Evolutionary conservation across 306 rosid species (phyloP).

Genomic region (Argentina anserina): DNA sequence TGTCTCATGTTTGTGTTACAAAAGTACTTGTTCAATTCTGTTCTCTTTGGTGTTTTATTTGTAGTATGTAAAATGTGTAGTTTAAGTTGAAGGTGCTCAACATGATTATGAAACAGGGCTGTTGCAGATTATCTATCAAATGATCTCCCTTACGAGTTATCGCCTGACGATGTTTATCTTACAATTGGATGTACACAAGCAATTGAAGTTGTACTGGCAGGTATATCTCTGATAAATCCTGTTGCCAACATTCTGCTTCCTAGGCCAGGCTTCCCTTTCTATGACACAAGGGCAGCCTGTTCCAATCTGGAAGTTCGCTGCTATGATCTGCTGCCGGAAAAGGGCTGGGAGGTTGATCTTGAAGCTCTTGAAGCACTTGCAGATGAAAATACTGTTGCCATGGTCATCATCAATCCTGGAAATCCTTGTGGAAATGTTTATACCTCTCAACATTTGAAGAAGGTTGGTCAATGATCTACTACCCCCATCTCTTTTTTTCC

Average conservation of each 20-base stretch:
- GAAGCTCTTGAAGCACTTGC: slow-evolving; percentile 24
- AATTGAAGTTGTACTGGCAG: slow-evolving; percentile 15
- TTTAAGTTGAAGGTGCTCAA: background rate
- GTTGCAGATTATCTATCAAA: slow-evolving; percentile 32
- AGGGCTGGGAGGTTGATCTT: slow-evolving; percentile 33
- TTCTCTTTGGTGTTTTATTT: background rate
- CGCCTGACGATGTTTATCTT: slow-evolving; percentile 21
- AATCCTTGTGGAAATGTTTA: slow-evolving; percentile 39
- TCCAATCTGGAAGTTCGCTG: slow-evolving; percentile 25
- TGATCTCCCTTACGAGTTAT: slow-evolving; percentile 26
- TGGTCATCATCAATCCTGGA: slow-evolving; percentile 36
- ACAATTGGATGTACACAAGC: slow-evolving; percentile 33
- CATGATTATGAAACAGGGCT: slow-evolving; percentile 26
- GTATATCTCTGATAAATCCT: slow-evolving; percentile 14
- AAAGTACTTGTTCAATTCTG: too few species aligned
- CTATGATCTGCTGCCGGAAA: slow-evolving; percentile 25
- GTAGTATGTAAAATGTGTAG: too few species aligned
- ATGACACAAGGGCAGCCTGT: slow-evolving; percentile 14
- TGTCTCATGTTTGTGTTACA: too few species aligned
- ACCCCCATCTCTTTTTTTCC: background rate
- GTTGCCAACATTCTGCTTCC: slow-evolving; percentile 35
- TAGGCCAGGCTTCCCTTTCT: slow-evolving; percentile 24
- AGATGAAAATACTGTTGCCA: slow-evolving; percentile 30
- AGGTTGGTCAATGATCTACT: slow-evolving; percentile 4
- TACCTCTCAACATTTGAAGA: slow-evolving; percentile 20